phyloP scores from a whole-genome alignment of 2,329 filamentous ascomycete genomes.

The Mollisia scopiformis region DNA sequence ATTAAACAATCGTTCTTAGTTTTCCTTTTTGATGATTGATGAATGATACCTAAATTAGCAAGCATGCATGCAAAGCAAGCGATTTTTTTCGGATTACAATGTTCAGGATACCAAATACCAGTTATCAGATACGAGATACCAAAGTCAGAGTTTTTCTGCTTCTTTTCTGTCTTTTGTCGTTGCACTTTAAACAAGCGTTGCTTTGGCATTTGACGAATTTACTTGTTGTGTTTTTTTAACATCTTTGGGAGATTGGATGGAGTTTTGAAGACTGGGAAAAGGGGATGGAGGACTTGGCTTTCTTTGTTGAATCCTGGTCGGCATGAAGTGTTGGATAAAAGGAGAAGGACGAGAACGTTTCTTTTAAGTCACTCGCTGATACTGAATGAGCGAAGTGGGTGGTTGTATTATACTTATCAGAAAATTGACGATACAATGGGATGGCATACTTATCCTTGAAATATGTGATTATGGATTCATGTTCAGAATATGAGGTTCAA shows the following conservation, averaged over 20 bases:
- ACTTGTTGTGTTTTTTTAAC: too few species aligned
- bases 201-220: not conserved
- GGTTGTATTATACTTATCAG: not conserved
- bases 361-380: not conserved
- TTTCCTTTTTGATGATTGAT: not conserved
- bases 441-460: too few species aligned
- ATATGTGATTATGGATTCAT: too few species aligned
- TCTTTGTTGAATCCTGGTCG: too few species aligned
- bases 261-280: not conserved
- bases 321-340: too few species aligned
- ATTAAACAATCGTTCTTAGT: not conserved
- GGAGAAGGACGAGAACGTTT: not conserved
- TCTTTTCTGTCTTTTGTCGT: not conserved
- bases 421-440: not conserved
- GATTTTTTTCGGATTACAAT: not conserved
- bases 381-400: not conserved
- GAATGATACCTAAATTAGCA: constrained; percentile 6
- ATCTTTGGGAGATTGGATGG: not conserved
- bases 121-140: not conserved
- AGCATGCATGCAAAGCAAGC: constrained; percentile 5
- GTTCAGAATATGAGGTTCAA: too few species aligned
- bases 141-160: not conserved
- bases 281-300: not conserved
- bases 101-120: not conserved
- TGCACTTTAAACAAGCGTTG: not conserved